A percentile compares a stretch with the other conserved stretches of the same genome.
Evolutionary conservation across 148 eudicot genomes (phyloP).

Genomic region (Cornus controversa): DNA sequence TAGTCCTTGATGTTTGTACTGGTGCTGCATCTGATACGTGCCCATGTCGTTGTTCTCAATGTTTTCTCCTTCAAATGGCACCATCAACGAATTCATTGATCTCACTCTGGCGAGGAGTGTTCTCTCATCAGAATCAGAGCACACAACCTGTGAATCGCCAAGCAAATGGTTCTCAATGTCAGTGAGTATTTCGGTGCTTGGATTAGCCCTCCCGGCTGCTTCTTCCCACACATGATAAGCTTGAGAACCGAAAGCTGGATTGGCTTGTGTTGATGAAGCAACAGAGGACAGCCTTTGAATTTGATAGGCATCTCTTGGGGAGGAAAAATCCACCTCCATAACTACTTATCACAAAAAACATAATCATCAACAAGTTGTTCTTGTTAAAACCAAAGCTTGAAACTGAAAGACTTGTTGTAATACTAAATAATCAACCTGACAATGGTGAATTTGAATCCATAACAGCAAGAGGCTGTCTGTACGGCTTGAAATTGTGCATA

Average conservation of each 20-base stretch:
- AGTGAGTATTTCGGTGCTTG: background rate
- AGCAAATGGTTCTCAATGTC: background rate
- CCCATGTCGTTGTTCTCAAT: background rate
- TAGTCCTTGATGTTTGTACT: no score
- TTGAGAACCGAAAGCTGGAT: background rate
- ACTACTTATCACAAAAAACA: background rate
- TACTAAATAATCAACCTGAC: background rate
- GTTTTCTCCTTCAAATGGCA: background rate
- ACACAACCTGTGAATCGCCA: background rate
- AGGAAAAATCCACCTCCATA: no score
- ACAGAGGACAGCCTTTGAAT: no score
- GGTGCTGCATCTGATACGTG: no score
- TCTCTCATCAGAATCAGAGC: slow-evolving; percentile 1
- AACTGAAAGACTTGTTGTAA: background rate
- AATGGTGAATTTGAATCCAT: background rate
- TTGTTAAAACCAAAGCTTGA: no score
- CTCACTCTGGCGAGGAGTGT: background rate
- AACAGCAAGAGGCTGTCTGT: background rate
- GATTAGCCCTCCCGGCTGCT: background rate
- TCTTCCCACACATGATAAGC: background rate
- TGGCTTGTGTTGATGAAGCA: background rate
- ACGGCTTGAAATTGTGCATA: background rate
- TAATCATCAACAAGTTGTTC: no score
- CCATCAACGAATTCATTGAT: background rate
- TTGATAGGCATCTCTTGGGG: background rate